A percentile compares a stretch with the other conserved stretches of the same genome.
Conservation (phyloP, 768 basidiomycete genomes). For the Termitomyces sp. region DNA sequence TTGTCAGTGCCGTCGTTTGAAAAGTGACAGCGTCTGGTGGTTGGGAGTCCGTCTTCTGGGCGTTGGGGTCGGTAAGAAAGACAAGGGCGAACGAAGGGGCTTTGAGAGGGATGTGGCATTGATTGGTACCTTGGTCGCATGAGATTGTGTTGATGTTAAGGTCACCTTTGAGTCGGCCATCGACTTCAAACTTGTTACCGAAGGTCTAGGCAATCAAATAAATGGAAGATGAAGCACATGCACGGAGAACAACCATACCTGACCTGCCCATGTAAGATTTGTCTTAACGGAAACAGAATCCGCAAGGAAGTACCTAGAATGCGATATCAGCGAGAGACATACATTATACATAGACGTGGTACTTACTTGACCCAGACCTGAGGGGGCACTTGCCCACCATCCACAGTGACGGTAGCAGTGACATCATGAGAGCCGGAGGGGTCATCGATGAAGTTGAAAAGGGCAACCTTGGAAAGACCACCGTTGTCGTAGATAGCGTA, state of each 20-base stretch:
- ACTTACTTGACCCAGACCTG: slow-evolving; percentile 31
- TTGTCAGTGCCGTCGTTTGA: slow-evolving; percentile 54
- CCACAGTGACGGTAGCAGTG: slow-evolving; percentile 46
- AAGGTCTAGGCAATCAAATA: slow-evolving; percentile 43
- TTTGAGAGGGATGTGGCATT: slow-evolving; percentile 58
- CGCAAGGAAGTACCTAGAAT: slow-evolving; percentile 52
- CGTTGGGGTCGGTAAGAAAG: slow-evolving; percentile 47
- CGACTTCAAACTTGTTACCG: slow-evolving; percentile 57
- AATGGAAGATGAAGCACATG: not conserved
- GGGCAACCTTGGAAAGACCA: slow-evolving; percentile 52
- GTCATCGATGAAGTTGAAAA: slow-evolving; percentile 76
- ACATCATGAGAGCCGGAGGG: slow-evolving; percentile 50
- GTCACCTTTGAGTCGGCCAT: slow-evolving; percentile 61
- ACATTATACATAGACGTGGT: slow-evolving; percentile 43
- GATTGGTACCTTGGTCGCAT: slow-evolving; percentile 52
- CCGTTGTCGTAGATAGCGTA: slow-evolving; percentile 78
- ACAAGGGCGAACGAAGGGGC: slow-evolving; percentile 77
- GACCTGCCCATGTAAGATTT: slow-evolving; percentile 78
- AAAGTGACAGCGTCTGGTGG: slow-evolving; percentile 40
- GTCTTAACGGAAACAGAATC: slow-evolving; percentile 53
- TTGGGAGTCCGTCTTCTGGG: slow-evolving; percentile 26
- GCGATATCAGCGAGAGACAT: not conserved
- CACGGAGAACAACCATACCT: slow-evolving; percentile 36
- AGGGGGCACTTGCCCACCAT: slow-evolving; percentile 41
- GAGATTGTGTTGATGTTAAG: slow-evolving; percentile 53